Conservation (phyloP, 2,329 filamentous ascomycete species). For the Aurifilum marmelostoma region DNA sequence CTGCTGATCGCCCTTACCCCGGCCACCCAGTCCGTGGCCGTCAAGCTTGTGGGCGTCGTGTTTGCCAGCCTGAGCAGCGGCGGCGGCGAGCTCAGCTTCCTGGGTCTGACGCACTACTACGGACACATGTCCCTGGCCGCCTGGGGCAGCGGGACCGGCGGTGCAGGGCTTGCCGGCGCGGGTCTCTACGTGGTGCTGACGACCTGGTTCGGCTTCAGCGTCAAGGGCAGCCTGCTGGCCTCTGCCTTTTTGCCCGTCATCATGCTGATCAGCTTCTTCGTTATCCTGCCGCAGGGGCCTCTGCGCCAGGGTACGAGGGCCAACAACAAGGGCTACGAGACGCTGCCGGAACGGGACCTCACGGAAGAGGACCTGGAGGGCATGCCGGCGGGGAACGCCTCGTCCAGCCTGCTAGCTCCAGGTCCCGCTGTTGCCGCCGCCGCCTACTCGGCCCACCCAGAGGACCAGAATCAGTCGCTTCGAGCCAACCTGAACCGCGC, state of each 20-base stretch:
- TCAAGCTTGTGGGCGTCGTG: slow-evolving; percentile 81
- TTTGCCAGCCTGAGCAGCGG: slow-evolving; percentile 85
- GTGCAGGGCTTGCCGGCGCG: slow-evolving; percentile 83
- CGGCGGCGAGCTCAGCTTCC: slow-evolving; percentile 85
- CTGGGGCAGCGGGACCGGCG: slow-evolving; percentile 92
- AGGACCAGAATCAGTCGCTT: slow-evolving; percentile 42
- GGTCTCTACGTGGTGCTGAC: slow-evolving; percentile 87
- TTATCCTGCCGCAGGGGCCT: slow-evolving; percentile 71
- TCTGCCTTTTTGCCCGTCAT: slow-evolving; percentile 79
- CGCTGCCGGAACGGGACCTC: slow-evolving; percentile 49
- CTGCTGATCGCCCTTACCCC: slow-evolving; percentile 83
- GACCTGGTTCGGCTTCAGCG: slow-evolving; percentile 74
- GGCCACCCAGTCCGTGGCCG: slow-evolving; percentile 62
- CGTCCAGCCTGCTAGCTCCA: slow-evolving; percentile 54
- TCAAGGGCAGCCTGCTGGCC: slow-evolving; percentile 73
- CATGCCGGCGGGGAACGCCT: slow-evolving; percentile 45
- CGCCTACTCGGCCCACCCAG: slow-evolving; percentile 41
- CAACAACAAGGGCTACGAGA: slow-evolving; percentile 57
- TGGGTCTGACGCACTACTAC: slow-evolving; percentile 92
- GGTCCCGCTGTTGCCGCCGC: slow-evolving; percentile 45
- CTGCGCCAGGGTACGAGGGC: slow-evolving; percentile 52
- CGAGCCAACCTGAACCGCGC: slow-evolving; percentile 66
- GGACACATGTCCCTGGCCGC: slow-evolving; percentile 83
- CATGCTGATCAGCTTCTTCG: slow-evolving; percentile 87
- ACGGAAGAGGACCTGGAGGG: slow-evolving; percentile 40